phyloP scores from a whole-genome alignment of 2,329 filamentous ascomycete species.

The Lomentospora prolificans region DNA sequence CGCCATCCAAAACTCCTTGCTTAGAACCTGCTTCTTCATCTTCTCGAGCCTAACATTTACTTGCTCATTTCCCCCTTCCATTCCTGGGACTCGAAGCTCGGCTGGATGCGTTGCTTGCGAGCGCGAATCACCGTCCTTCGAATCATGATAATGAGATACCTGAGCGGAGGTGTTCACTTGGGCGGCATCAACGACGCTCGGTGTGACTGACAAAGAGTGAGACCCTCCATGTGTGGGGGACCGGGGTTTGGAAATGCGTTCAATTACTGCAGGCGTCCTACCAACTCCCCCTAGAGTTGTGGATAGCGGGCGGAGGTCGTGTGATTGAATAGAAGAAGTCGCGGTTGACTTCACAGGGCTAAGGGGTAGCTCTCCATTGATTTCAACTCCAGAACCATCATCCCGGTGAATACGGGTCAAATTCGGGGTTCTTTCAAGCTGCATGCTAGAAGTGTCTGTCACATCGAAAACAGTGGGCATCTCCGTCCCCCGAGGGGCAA shows the following conservation, averaged over 20 bases:
- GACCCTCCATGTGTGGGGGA: constrained; percentile 35
- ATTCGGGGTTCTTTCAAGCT: neutral
- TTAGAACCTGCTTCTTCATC: constrained; percentile 78
- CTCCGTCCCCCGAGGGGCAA: neutral
- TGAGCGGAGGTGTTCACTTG: constrained; percentile 50
- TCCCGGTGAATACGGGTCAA: constrained; percentile 22
- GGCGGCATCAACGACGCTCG: constrained; percentile 45
- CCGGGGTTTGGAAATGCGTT: constrained; percentile 41
- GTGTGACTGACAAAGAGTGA: constrained; percentile 49
- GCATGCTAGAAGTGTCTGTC: neutral
- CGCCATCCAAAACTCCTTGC: constrained; percentile 98
- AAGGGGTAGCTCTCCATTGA: constrained; percentile 30
- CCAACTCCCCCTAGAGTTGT: constrained; percentile 26
- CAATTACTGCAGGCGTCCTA: constrained; percentile 41
- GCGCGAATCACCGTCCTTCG: constrained; percentile 38
- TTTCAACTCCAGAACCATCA: constrained; percentile 34
- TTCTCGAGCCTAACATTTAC: constrained; percentile 55
- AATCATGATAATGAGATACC: constrained; percentile 46
- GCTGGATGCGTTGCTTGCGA: constrained; percentile 35
- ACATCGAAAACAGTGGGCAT: neutral
- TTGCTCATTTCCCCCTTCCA: constrained; percentile 46
- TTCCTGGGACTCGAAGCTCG: constrained; percentile 42
- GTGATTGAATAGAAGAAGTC: constrained; percentile 17
- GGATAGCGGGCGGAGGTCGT: constrained; percentile 13
- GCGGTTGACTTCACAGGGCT: constrained; percentile 30